Evolutionary conservation across 192 early-diverging fungal genomes (phyloP), one percentile per base, ranked within the genome.

Genomic region (Coemansia sp.): DNA sequence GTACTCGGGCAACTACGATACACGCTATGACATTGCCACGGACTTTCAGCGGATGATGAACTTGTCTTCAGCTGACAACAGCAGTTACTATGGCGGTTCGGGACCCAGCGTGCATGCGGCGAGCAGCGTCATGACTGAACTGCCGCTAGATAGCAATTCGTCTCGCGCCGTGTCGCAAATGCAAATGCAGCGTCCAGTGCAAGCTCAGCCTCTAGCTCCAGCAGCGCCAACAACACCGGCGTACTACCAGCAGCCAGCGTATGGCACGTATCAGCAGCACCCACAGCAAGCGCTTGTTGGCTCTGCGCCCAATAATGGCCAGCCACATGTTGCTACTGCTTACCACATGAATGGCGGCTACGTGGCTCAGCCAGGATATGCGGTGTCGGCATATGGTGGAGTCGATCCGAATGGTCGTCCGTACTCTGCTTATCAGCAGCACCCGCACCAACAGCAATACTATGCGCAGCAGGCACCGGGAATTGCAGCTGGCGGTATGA

Each of bases 21-120:
- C 61, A 1, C 72, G 36, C 43, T 62, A 77, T 42, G 46, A 77
- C 19, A 45, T 68, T 58, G 75, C 69, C 0, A 51, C 65, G 0
- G 69, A 77, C 32, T 71, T 77, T 25, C 75, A 77, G 69, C 75
- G 65, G 29, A 57, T 61, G 75, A 53, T 70, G 51, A 71, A 71
- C 51, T 19, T 72, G 29, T 72, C 75, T 5, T 46, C 53, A 2
- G 22, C 35, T 8, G 56, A 60, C 29, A 46, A 51, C 10, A 27
- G 27, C 15, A 56, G 24, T 27, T 24, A 49, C 32, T 68, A 62
- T 54, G 59, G 43, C 24, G 41, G 49, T 59, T 36, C 47, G 1
- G 37, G 17, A 12, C 38, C 58, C 1, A 58, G 49, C 29, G 15
- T 24, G 38, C 59, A 29, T 20, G 27, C 67, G 32, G 46, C 67